Percentiles rank a stretch among this genome's conserved stretches.
These are phyloP conservation scores for Carnegiea gigantea DNA, from an alignment of 179 eudicot species.

Conservation along the genomic window DNA sequence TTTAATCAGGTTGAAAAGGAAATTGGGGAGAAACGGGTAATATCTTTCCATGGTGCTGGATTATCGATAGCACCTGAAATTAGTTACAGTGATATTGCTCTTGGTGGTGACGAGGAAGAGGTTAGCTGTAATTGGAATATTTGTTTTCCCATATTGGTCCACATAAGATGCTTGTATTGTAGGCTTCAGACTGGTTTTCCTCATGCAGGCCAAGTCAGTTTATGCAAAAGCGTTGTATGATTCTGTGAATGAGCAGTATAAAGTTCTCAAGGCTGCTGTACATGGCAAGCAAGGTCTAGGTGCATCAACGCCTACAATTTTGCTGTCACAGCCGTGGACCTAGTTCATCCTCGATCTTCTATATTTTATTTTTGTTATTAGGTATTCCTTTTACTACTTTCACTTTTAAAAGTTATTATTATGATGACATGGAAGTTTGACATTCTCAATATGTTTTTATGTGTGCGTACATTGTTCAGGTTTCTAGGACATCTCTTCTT, in stretches of 20 bases:
- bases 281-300: conserved; percentile 64
- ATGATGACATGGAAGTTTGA: background rate
- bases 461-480: background rate
- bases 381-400: conserved; percentile 19
- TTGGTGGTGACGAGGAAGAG: conserved; percentile 62
- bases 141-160: background rate
- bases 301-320: conserved; percentile 55
- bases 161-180: background rate
- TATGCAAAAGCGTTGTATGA: conserved; percentile 52
- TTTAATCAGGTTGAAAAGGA: conserved; percentile 82
- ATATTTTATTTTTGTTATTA: conserved; percentile 10
- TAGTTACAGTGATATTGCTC: conserved; percentile 45
- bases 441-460: background rate
- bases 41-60: conserved; percentile 81
- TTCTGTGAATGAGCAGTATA: conserved; percentile 64
- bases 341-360: conserved; percentile 20
- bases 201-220: conserved; percentile 61
- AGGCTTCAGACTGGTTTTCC: conserved; percentile 7
- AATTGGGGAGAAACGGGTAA: conserved; percentile 87
- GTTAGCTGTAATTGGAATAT: conserved; percentile 36
- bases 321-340: conserved; percentile 82
- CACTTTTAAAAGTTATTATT: background rate
- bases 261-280: conserved; percentile 58
- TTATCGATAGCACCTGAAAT: conserved; percentile 69
- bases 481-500: too few relatives aligned